A percentile compares a stretch with the other conserved stretches of the same genome.
Conservation (phyloP, 2,329 filamentous ascomycete species). For the Rachicladosporium sp. region DNA sequence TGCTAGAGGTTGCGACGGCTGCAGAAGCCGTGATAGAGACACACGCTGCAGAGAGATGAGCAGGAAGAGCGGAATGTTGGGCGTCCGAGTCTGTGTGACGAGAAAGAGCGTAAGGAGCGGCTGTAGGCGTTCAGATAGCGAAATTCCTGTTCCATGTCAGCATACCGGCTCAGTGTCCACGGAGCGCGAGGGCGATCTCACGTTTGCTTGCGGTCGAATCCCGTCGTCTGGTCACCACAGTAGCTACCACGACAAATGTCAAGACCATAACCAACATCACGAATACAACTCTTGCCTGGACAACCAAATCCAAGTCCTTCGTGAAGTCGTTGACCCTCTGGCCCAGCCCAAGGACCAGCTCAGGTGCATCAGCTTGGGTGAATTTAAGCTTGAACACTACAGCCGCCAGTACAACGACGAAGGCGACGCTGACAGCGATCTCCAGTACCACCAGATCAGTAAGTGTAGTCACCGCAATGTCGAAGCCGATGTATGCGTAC, state of each 20-base stretch:
- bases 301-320: slow-evolving; percentile 19
- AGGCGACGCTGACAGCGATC: slow-evolving; percentile 20
- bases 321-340: slow-evolving; percentile 17
- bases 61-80: slow-evolving; percentile 76
- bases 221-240: too few species aligned
- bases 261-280: slow-evolving; percentile 21
- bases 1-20: not conserved
- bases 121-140: slow-evolving; percentile 33
- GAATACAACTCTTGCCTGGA: slow-evolving; percentile 27
- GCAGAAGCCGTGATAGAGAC: slow-evolving; percentile 1
- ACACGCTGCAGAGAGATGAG: slow-evolving; percentile 50
- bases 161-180: not conserved
- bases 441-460: slow-evolving; percentile 17
- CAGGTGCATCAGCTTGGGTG: slow-evolving; percentile 75
- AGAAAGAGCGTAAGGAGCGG: slow-evolving; percentile 65
- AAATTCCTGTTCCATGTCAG: not conserved
- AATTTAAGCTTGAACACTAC: slow-evolving; percentile 84
- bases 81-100: slow-evolving; percentile 71
- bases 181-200: not conserved
- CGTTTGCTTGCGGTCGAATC: not conserved
- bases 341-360: slow-evolving; percentile 43
- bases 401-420: slow-evolving; percentile 42
- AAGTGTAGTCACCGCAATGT: slow-evolving; percentile 26
- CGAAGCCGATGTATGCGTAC: slow-evolving; percentile 49
- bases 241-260: slow-evolving; percentile 16